phyloP scores from a whole-genome alignment of 2,329 filamentous ascomycete species.

The Fusarium lateritium region DNA sequence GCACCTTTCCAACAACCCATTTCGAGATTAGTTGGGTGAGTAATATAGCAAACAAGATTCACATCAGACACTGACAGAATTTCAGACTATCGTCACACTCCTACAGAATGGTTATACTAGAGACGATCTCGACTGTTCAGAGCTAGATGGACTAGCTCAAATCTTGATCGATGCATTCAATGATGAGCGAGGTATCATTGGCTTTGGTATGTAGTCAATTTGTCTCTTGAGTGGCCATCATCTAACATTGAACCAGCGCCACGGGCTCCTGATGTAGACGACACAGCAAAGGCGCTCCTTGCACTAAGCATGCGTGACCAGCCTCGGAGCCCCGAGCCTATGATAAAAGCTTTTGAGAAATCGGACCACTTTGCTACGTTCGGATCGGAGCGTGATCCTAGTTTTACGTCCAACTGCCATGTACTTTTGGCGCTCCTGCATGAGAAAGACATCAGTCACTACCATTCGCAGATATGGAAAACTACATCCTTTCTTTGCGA shows the following conservation, averaged over 20 bases:
- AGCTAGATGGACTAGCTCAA: not conserved
- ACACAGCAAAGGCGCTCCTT: constrained; percentile 4
- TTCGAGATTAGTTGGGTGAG: constrained; percentile 16
- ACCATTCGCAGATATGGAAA: not conserved
- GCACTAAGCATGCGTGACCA: not conserved
- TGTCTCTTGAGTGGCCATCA: accelerated
- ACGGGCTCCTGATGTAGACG: not conserved
- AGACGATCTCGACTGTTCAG: not conserved
- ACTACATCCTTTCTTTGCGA: not conserved
- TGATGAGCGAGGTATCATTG: not conserved
- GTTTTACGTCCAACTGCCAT: constrained; percentile 5
- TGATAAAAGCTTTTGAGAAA: constrained; percentile 7
- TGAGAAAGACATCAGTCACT: not conserved
- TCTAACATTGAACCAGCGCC: not conserved
- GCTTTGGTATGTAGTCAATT: not conserved
- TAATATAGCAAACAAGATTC: accelerated
- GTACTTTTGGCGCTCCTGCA: not conserved
- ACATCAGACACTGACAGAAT: not conserved
- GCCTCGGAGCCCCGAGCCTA: not conserved
- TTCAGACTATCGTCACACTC: not conserved
- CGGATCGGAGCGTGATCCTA: constrained; percentile 13
- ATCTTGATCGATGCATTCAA: accelerated
- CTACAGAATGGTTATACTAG: not conserved
- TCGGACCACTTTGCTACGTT: not conserved
- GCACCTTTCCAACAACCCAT: constrained; percentile 1